Percentiles rank a stretch among this genome's conserved stretches.
These are phyloP conservation scores for Talaromyces islandicus DNA, from an alignment of 2,329 filamentous ascomycete genomes.

Conservation along the genomic window DNA sequence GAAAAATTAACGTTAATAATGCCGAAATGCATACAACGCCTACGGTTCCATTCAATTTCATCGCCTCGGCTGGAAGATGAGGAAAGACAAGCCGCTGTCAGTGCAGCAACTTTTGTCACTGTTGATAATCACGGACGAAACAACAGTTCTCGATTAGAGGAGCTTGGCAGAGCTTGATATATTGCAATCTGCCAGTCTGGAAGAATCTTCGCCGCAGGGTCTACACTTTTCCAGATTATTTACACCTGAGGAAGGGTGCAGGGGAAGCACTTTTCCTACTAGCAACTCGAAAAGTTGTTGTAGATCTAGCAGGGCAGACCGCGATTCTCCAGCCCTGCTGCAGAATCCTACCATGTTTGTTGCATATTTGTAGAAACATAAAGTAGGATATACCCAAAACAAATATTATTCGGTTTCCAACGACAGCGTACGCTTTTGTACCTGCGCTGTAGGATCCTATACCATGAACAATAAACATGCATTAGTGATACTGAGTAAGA, in stretches of 20 bases:
- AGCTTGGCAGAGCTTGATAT: not conserved
- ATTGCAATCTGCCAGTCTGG: not conserved
- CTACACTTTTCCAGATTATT: not conserved
- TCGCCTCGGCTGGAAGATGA: not conserved
- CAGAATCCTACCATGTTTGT: not conserved
- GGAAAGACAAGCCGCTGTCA: not conserved
- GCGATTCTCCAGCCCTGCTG: not conserved
- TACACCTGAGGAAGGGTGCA: not conserved
- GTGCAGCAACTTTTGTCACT: not conserved
- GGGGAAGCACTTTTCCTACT: not conserved
- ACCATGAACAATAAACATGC: not conserved
- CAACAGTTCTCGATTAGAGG: not conserved
- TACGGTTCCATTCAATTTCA: not conserved
- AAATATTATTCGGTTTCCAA: not conserved
- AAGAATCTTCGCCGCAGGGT: not conserved
- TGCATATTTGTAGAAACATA: not conserved
- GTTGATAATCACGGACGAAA: not conserved
- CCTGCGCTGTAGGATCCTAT: not conserved
- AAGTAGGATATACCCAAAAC: not conserved
- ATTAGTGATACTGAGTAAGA: not conserved
- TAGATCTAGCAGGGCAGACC: not conserved
- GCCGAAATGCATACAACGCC: not conserved
- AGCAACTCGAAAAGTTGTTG: not conserved
- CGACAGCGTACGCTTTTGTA: not conserved
- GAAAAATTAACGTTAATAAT: constrained; percentile 21